Percentiles rank a stretch among this genome's conserved stretches.
Evolutionary conservation across 345 rosid species (phyloP).

Genomic region (Pistacia atlantica): DNA sequence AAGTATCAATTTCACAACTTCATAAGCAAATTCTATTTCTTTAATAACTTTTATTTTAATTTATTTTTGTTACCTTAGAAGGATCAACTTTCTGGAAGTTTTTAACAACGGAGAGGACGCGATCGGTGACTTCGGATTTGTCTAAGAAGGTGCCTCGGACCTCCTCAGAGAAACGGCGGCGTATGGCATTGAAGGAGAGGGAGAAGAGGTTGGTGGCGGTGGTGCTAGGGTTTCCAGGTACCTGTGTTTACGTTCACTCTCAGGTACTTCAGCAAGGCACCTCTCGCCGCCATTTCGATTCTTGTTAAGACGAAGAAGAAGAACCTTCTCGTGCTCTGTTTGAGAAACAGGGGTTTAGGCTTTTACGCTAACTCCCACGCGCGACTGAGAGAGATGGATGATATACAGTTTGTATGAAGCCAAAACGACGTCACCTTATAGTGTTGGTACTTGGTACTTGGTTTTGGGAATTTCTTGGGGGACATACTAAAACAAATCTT

Average conservation of each 20-base stretch:
- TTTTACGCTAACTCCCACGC: no score
- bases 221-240: conserved; percentile 38
- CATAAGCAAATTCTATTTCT: background rate
- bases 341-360: background rate
- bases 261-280: conserved; percentile 67
- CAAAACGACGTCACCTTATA: no score
- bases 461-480: no score
- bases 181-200: conserved; percentile 42
- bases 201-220: conserved; percentile 21
- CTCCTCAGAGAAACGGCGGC: conserved; percentile 79
- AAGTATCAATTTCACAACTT: background rate
- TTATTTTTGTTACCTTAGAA: conserved; percentile 57
- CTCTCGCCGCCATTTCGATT: conserved; percentile 61
- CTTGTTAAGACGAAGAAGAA: background rate
- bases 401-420: no score
- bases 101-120: conserved; percentile 84
- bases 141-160: conserved; percentile 89
- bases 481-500: no score
- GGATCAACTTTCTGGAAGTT: conserved; percentile 90
- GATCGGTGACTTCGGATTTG: conserved; percentile 95
- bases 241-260: conserved; percentile 49
- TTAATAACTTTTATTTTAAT: background rate
- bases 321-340: background rate
- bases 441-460: no score
- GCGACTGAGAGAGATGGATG: no score